Percentiles rank a stretch among this genome's conserved stretches.
phyloP scores from a whole-genome alignment of 2,329 filamentous ascomycete species.

The Sporothrix luriei region DNA sequence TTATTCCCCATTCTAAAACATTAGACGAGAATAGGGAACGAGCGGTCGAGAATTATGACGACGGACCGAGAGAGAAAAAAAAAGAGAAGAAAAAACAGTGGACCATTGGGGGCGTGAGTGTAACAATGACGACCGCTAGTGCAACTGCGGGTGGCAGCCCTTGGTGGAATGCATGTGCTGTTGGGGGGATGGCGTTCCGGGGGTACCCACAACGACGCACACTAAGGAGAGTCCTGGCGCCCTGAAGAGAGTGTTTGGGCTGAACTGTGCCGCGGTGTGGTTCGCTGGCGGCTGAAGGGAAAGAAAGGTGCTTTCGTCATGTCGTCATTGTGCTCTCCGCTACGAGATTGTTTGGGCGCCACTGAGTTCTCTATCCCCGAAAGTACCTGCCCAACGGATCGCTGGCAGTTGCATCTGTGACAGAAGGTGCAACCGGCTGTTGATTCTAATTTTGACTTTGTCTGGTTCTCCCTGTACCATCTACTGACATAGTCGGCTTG shows the following conservation, averaged over 20 bases:
- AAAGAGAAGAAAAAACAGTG: not conserved
- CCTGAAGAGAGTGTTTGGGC: not conserved
- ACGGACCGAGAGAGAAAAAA: slow-evolving; percentile 26
- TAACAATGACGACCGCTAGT: slow-evolving; percentile 19
- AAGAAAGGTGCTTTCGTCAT: slow-evolving; percentile 25
- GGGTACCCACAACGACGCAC: slow-evolving; percentile 30
- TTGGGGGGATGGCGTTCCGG: slow-evolving; percentile 25
- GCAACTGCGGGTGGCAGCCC: slow-evolving; percentile 1
- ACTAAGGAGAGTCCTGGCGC: slow-evolving; percentile 16
- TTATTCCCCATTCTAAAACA: slow-evolving; percentile 8
- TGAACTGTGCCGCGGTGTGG: slow-evolving; percentile 2
- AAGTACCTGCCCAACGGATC: not conserved
- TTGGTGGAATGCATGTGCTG: slow-evolving; percentile 20
- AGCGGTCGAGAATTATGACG: slow-evolving; percentile 33
- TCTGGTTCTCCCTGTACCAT: not conserved
- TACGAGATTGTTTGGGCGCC: not conserved
- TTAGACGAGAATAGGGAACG: slow-evolving; percentile 13
- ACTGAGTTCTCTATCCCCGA: not conserved
- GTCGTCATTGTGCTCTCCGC: slow-evolving; percentile 10
- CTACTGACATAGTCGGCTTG: not conserved
- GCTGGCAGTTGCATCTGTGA: slow-evolving; percentile 9
- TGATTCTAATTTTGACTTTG: not conserved
- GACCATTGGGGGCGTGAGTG: slow-evolving; percentile 19
- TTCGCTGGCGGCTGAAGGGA: slow-evolving; percentile 19
- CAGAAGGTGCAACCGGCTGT: not conserved